Percentiles rank a stretch among this genome's conserved stretches.
Conservation (phyloP, 805 yeast genomes). For the Wickerhamomyces ciferrii region DNA sequence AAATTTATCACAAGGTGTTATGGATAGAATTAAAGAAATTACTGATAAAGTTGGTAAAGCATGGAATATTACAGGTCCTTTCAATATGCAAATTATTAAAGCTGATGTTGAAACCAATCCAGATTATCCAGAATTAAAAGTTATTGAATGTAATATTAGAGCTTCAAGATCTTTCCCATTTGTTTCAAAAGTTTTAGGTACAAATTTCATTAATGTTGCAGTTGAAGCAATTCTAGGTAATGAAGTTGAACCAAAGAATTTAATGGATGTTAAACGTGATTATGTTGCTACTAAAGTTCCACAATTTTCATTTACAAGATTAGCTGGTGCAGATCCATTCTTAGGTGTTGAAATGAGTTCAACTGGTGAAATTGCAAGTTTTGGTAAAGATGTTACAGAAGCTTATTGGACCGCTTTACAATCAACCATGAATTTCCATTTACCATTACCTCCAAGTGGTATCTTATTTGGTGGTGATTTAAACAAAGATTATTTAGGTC, state of each 20-base stretch:
- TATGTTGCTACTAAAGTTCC: slow-evolving; percentile 98
- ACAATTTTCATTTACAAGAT: slow-evolving; percentile 95
- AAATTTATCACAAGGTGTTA: slow-evolving; percentile 55
- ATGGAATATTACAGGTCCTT: slow-evolving; percentile 96
- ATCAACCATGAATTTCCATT: slow-evolving; percentile 93
- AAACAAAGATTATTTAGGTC: slow-evolving; percentile 60
- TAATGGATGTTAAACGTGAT: slow-evolving; percentile 70
- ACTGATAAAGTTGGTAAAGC: slow-evolving; percentile 93
- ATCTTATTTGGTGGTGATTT: slow-evolving; percentile 93
- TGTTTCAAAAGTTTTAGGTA: slow-evolving; percentile 94
- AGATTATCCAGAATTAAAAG: slow-evolving; percentile 69
- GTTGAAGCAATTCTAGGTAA: slow-evolving; percentile 78
- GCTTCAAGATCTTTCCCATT: slow-evolving; percentile 99
- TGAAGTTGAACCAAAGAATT: slow-evolving; percentile 64
- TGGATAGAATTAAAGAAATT: slow-evolving; percentile 75
- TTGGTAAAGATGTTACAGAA: slow-evolving; percentile 79
- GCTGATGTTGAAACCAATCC: slow-evolving; percentile 57
- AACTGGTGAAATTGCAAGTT: slow-evolving; percentile 98
- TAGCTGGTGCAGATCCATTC: slow-evolving; percentile 99
- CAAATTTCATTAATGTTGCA: slow-evolving; percentile 92
- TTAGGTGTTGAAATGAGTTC: slow-evolving; percentile 99
- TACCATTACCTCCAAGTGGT: slow-evolving; percentile 89
- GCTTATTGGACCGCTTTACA: slow-evolving; percentile 98
- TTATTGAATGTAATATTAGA: slow-evolving; percentile 97
- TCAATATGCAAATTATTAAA: slow-evolving; percentile 95